Conservation (phyloP, 1,284 basidiomycete genomes). For the Ustilago nuda region DNA sequence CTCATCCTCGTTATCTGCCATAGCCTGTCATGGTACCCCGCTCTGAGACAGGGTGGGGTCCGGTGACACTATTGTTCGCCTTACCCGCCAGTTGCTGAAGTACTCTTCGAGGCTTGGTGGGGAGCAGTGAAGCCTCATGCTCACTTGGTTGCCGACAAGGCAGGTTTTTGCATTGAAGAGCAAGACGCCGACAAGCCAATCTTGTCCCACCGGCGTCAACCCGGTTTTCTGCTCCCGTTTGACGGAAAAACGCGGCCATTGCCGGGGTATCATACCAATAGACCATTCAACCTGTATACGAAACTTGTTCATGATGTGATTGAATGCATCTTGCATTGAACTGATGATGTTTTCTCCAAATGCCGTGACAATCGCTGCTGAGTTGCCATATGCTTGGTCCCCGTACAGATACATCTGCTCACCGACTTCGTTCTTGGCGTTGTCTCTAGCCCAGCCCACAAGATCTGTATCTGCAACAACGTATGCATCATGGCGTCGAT, state of each 20-base stretch:
- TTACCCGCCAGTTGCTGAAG: too few relatives aligned
- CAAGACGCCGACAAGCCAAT: too few relatives aligned
- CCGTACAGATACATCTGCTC: not conserved
- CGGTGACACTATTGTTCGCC: too few relatives aligned
- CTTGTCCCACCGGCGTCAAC: too few relatives aligned
- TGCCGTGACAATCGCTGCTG: not conserved
- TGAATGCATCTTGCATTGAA: not conserved
- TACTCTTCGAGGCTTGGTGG: too few relatives aligned
- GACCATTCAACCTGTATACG: constrained; percentile 1
- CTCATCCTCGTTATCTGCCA: too few relatives aligned
- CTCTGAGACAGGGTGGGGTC: too few relatives aligned
- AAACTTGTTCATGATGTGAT: constrained; percentile 8
- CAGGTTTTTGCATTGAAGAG: too few relatives aligned
- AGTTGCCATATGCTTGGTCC: not conserved
- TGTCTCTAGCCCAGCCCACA: not conserved
- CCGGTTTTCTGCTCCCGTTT: too few relatives aligned
- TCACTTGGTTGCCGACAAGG: too few relatives aligned
- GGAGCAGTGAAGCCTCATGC: too few relatives aligned
- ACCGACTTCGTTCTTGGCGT: not conserved
- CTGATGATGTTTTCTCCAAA: not conserved
- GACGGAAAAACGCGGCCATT: not conserved
- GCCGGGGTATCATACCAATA: not conserved
- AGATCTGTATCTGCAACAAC: not conserved
- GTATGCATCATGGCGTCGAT: not conserved
- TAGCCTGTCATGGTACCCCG: too few relatives aligned